Conservation (phyloP, 2,329 filamentous ascomycete genomes). For the Aspergillus quadricinctus region DNA sequence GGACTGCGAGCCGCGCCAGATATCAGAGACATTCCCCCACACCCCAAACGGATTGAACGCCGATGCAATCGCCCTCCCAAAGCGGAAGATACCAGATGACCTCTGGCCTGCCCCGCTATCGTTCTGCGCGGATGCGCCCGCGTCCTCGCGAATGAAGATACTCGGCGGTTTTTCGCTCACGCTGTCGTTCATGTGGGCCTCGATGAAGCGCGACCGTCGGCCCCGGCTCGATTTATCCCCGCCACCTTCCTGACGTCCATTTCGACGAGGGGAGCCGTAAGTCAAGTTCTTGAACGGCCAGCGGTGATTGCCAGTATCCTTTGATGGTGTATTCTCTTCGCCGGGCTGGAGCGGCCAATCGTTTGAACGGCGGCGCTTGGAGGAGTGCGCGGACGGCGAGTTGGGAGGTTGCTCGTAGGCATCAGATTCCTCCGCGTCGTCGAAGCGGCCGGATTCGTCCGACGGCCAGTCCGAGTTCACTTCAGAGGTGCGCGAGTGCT, state of each 20-base stretch:
- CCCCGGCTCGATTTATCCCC: conserved; percentile 25
- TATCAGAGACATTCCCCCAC: conserved; percentile 39
- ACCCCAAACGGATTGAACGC: conserved; percentile 52
- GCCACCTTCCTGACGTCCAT: conserved; percentile 1
- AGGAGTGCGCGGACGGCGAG: conserved; percentile 26
- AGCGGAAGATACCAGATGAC: conserved; percentile 49
- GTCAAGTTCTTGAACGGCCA: conserved; percentile 11
- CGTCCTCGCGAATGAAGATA: conserved; percentile 54
- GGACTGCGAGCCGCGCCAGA: conserved; percentile 45
- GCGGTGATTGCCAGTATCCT: conserved; percentile 1
- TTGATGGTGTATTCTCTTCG: conserved; percentile 2
- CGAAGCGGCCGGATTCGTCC: conserved; percentile 31
- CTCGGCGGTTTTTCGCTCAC: conserved; percentile 66
- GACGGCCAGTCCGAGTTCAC: conserved; percentile 15
- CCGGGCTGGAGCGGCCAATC: conserved; percentile 39
- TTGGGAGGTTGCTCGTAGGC: conserved; percentile 6
- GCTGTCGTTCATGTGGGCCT: conserved; percentile 84
- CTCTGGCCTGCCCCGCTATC: conserved; percentile 27
- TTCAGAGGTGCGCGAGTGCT: conserved; percentile 22
- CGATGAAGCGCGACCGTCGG: conserved; percentile 63
- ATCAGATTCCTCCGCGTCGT: conserved; percentile 31
- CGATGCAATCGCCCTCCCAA: conserved; percentile 52
- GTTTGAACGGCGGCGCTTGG: conserved; percentile 42
- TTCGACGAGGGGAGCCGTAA: conserved; percentile 11
- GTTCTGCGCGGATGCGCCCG: conserved; percentile 13